A percentile compares a stretch with the other conserved stretches of the same genome.
These are phyloP conservation scores for Solanum piurae DNA, from an alignment of 257 asterid genomes.

Conservation along the genomic window DNA sequence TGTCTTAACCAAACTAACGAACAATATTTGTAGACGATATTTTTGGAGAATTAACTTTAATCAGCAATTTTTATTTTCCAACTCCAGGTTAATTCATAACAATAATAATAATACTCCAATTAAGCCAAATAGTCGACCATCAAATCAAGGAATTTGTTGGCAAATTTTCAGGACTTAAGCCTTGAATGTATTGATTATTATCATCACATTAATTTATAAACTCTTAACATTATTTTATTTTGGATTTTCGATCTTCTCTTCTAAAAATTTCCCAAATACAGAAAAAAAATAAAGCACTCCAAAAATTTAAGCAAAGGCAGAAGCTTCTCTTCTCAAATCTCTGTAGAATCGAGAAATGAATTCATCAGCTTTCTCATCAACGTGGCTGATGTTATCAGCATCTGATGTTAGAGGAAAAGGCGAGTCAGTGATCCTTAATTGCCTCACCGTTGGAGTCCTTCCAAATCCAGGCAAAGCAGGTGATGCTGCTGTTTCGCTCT, in stretches of 20 bases:
- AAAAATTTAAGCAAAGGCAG: neutral
- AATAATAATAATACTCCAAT: too few relatives aligned
- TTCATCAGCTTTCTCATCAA: constrained; percentile 20
- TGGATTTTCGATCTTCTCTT: too few relatives aligned
- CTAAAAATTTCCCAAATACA: neutral
- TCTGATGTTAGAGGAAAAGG: constrained; percentile 10
- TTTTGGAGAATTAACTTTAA: too few relatives aligned
- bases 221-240: neutral
- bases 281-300: too few relatives aligned
- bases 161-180: neutral
- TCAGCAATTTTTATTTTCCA: neutral
- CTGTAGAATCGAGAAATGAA: constrained; percentile 16
- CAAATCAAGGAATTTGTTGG: neutral
- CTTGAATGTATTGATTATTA: neutral
- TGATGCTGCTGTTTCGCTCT: constrained; percentile 28
- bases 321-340: constrained; percentile 9
- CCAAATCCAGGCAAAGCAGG: constrained; percentile 33
- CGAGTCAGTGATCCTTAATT: constrained; percentile 26
- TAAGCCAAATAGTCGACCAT: too few relatives aligned
- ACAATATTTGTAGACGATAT: neutral
- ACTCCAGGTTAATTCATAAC: neutral
- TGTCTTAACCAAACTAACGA: neutral
- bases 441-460: constrained; percentile 25
- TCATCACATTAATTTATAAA: neutral
- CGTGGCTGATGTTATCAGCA: neutral